phyloP scores from a whole-genome alignment of 768 basidiomycete genomes.

The Suillus lakei region DNA sequence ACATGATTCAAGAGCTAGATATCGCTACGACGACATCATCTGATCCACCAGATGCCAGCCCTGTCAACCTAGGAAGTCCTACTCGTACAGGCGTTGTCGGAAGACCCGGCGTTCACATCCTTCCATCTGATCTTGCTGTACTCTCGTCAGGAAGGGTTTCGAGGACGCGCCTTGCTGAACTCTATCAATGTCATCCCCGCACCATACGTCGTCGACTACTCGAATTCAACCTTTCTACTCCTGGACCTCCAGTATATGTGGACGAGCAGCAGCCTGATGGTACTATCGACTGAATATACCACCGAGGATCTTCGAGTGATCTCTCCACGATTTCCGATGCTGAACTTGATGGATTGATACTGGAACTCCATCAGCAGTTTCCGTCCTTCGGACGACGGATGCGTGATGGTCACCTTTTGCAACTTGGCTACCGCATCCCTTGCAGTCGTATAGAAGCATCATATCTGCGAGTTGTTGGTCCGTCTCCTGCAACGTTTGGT shows the following conservation, averaged over 20 bases:
- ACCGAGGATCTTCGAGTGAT: neutral
- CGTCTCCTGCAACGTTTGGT: conserved; percentile 1
- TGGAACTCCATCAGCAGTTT: neutral
- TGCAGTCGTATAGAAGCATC: neutral
- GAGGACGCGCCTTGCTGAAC: neutral
- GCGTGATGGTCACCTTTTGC: neutral
- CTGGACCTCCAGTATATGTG: neutral
- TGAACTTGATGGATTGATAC: neutral
- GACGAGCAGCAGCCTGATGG: neutral
- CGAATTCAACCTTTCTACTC: neutral
- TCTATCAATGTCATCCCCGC: neutral
- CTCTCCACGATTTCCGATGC: neutral
- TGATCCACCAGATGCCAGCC: neutral
- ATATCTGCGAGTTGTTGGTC: neutral
- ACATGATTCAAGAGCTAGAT: neutral
- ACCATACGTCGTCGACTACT: neutral
- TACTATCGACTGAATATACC: neutral
- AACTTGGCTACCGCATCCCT: neutral
- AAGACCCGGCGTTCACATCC: neutral
- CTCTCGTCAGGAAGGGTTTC: neutral
- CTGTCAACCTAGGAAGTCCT: neutral
- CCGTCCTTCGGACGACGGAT: neutral
- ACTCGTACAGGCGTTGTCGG: neutral
- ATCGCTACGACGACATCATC: neutral
- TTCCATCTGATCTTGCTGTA: neutral